phyloP scores from a whole-genome alignment of 164 flowering plant species.

The Warburgia ugandensis region DNA sequence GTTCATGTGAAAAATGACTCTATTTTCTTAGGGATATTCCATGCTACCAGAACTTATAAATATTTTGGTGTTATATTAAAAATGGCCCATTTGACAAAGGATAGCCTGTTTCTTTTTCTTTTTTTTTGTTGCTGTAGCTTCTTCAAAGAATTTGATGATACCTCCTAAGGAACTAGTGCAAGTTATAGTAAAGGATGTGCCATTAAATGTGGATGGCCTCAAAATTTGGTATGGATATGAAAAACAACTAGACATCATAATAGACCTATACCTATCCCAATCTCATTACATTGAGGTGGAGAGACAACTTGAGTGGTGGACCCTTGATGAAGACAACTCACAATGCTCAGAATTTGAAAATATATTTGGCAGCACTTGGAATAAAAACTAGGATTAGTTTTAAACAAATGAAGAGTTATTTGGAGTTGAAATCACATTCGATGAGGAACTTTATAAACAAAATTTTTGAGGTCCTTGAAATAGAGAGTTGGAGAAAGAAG shows the following conservation, averaged over 20 bases:
- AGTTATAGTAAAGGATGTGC: slow-evolving; percentile 83
- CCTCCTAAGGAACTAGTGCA: slow-evolving; percentile 84
- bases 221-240: slow-evolving; percentile 41
- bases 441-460: slow-evolving; percentile 96
- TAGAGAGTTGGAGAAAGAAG: slow-evolving; percentile 77
- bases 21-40: slow-evolving; percentile 71
- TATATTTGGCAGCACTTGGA: slow-evolving; percentile 72
- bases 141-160: slow-evolving; percentile 64
- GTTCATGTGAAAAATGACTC: slow-evolving; percentile 92
- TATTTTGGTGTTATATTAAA: slow-evolving; percentile 79
- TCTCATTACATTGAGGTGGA: slow-evolving; percentile 52
- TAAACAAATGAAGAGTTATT: slow-evolving; percentile 75
- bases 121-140: slow-evolving; percentile 49
- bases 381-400: slow-evolving; percentile 96
- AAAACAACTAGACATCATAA: slow-evolving; percentile 61
- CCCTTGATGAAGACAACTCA: slow-evolving; percentile 77
- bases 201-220: slow-evolving; percentile 48
- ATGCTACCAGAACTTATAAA: slow-evolving; percentile 61
- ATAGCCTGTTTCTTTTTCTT: slow-evolving; percentile 34
- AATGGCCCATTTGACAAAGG: slow-evolving; percentile 77
- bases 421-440: slow-evolving; percentile 94
- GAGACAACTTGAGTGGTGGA: slow-evolving; percentile 85
- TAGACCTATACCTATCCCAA: slow-evolving; percentile 74
- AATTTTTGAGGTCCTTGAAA: slow-evolving; percentile 89
- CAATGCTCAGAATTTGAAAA: slow-evolving; percentile 75